A percentile compares a stretch with the other conserved stretches of the same genome.
Conservation (phyloP, 805 yeast genomes). For the Millerozyma acaciae region DNA sequence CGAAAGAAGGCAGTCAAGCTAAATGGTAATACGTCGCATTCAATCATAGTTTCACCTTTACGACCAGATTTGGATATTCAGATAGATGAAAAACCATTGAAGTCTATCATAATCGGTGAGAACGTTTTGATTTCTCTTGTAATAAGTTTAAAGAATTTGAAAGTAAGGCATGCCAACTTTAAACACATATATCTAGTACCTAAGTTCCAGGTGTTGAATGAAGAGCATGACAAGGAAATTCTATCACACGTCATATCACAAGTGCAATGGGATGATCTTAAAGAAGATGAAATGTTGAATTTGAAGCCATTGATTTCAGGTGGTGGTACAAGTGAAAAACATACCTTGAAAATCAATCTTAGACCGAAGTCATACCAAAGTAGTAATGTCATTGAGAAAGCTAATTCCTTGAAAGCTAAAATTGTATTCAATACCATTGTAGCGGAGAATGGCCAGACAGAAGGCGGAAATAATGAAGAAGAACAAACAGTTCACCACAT, state of each 20-base stretch:
- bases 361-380: constrained; percentile 14
- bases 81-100: constrained; percentile 6
- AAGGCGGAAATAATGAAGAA: constrained; percentile 9
- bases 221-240: constrained; percentile 11
- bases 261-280: constrained; percentile 31
- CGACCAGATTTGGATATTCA: constrained; percentile 22
- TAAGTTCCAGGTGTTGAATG: constrained; percentile 14
- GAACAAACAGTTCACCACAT: constrained; percentile 23
- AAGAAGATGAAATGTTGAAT: constrained; percentile 38
- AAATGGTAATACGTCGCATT: constrained; percentile 6
- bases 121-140: constrained; percentile 18
- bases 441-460: constrained; percentile 13
- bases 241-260: constrained; percentile 20
- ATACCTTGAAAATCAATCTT: constrained; percentile 18
- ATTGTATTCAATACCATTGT: constrained; percentile 25
- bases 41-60: constrained; percentile 17
- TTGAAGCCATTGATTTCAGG: constrained; percentile 9
- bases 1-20: constrained; percentile 2
- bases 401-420: constrained; percentile 7
- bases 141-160: constrained; percentile 14
- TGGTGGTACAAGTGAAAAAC: constrained; percentile 1
- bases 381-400: constrained; percentile 8
- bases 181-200: constrained; percentile 18
- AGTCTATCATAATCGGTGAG: constrained; percentile 28
- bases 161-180: constrained; percentile 14